These are phyloP conservation scores for Houttuynia cordata DNA, from an alignment of 164 flowering plant species.

Conservation along the genomic window DNA sequence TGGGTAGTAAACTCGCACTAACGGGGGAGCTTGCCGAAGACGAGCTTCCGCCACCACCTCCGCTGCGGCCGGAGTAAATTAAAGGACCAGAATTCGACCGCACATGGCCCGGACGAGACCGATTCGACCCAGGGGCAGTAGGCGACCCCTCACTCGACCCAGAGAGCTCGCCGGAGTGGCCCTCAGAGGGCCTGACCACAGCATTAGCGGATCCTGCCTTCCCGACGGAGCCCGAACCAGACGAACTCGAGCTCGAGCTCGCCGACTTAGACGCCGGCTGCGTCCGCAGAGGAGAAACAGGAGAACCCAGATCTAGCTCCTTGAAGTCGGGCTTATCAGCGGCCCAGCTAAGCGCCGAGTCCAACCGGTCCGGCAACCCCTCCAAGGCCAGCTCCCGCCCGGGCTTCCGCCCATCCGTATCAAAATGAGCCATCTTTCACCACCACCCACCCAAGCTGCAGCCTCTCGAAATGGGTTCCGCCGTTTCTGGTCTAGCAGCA, in stretches of 20 bases:
- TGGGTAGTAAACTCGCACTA: slow-evolving; percentile 20
- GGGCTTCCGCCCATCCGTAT: slow-evolving; percentile 12
- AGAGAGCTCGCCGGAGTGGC: slow-evolving; percentile 51
- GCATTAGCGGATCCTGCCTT: slow-evolving; percentile 7
- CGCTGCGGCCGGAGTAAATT: slow-evolving; percentile 31
- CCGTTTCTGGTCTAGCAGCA: background rate
- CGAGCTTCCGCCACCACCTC: background rate
- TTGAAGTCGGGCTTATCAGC: slow-evolving; percentile 67
- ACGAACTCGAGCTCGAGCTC: slow-evolving; percentile 58
- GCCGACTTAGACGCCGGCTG: slow-evolving; percentile 25
- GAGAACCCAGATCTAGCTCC: slow-evolving; percentile 78
- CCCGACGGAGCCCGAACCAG: slow-evolving; percentile 37
- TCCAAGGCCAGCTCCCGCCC: slow-evolving; percentile 17
- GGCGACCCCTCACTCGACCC: slow-evolving; percentile 30
- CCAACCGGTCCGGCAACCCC: slow-evolving; percentile 37
- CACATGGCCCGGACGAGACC: slow-evolving; percentile 28
- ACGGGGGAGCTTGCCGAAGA: slow-evolving; percentile 19
- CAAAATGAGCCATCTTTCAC: slow-evolving; percentile 3
- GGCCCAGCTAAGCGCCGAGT: slow-evolving; percentile 22
- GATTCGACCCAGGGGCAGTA: slow-evolving; percentile 13
- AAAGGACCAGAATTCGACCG: slow-evolving; percentile 46
- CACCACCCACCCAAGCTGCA: background rate
- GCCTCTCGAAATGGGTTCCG: background rate
- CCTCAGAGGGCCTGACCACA: slow-evolving; percentile 16
- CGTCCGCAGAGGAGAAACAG: slow-evolving; percentile 60